Percentiles rank a stretch among this genome's conserved stretches.
phyloP scores from a whole-genome alignment of 345 rosid genomes.

The Citrus maxima region DNA sequence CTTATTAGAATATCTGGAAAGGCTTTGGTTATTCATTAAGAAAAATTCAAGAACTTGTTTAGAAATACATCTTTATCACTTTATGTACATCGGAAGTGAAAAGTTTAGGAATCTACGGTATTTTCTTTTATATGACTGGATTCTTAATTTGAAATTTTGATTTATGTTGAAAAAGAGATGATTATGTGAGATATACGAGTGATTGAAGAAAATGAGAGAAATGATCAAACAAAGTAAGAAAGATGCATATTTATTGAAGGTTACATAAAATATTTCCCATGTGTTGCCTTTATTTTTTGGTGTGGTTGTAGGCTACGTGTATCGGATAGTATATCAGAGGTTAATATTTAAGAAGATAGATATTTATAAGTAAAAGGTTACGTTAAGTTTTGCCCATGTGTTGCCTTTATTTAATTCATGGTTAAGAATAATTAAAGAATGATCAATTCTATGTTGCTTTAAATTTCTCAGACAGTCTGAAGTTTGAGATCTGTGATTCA shows the following conservation, averaged over 20 bases:
- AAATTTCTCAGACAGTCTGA: background rate
- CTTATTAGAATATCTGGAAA: background rate
- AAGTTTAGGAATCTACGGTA: background rate
- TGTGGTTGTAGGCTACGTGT: no score
- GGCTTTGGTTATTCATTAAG: background rate
- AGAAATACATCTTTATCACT: background rate
- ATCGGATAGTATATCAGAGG: background rate
- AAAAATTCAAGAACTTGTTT: background rate
- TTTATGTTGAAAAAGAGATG: background rate
- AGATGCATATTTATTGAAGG: background rate
- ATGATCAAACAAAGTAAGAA: background rate
- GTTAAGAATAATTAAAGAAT: background rate
- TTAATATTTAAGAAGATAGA: background rate
- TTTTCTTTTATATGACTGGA: background rate
- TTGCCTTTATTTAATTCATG: background rate
- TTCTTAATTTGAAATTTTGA: background rate
- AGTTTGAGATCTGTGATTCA: background rate
- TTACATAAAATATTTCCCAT: background rate
- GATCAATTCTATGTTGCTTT: background rate
- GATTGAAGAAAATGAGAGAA: background rate
- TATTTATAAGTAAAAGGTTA: background rate
- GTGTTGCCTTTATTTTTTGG: background rate
- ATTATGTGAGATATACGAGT: background rate
- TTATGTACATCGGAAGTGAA: background rate
- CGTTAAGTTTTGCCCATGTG: background rate